Evolutionary conservation across 1,284 basidiomycete species (phyloP).

Genomic region (Cystobasidiaceae sp.): DNA sequence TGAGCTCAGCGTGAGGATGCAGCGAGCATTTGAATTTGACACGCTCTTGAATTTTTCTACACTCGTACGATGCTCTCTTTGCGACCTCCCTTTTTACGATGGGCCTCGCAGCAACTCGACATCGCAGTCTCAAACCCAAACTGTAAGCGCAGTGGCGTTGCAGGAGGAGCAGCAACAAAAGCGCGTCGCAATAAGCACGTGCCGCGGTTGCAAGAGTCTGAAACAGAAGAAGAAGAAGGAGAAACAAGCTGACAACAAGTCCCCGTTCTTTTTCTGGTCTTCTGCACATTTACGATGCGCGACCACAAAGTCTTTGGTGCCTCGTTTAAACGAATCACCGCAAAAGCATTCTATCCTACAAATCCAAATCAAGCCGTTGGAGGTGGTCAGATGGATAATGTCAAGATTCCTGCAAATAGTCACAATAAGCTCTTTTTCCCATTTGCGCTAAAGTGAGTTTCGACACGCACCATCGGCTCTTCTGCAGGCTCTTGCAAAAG

Average conservation of each 20-base stretch:
- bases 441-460: constrained; percentile 34
- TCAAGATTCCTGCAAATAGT: constrained; percentile 34
- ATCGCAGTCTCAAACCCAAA: constrained; percentile 43
- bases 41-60: not conserved
- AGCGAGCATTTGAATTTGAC: not conserved
- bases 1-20: constrained; percentile 28
- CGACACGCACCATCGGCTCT: not conserved
- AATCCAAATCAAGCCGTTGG: constrained; percentile 38
- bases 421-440: constrained; percentile 29
- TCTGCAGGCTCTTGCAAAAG: no score
- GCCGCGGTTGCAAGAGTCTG: no score
- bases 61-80: not conserved
- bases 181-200: no score
- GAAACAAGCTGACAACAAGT: no score
- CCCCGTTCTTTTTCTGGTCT: not conserved
- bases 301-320: constrained; percentile 45
- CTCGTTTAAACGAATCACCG: constrained; percentile 36
- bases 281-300: no score
- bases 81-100: no score
- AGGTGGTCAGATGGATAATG: constrained; percentile 37
- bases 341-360: constrained; percentile 40
- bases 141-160: constrained; percentile 19
- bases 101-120: constrained; percentile 29
- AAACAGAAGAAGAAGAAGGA: no score
- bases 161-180: no score